Base-by-base conservation (phyloP, 1,284 basidiomycete species). In the Mycosarcoma maydis region DNA sequence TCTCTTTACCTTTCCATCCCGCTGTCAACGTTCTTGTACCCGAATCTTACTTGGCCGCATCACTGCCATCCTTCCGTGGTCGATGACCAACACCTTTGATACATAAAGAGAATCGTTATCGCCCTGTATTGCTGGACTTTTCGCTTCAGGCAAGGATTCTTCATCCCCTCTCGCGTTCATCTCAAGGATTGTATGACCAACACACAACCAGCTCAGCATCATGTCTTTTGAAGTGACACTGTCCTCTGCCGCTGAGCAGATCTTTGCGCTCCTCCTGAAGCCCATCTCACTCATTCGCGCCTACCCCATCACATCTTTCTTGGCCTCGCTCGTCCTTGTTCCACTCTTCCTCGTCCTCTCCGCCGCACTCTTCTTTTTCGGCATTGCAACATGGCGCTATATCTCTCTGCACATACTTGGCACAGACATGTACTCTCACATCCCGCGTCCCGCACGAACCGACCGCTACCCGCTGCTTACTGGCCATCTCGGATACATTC, bases 391-490 rank as follows among this genome's bases (percentile, higher is more conserved):
- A 22, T 65, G 46, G 33, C 61, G 55, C 27, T 54, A 48, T 36
- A 32, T 61, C 54, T 33, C 38, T 6, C 40, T 68, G 2, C 41
- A 69, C 39, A 29, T 70, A 13, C 38, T 62, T n/a, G 33, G 45
- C 40, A 57, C 49, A n/a, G 66, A 72, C 27, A 23, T 34, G n/a
- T 72, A 72, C 46, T n/a, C 48, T 6, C 44, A 72, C 45, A 36
- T 69, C 14, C 70, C 66, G 0, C 42, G 53, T 0, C 60, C 67
- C 2, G 22, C 16, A 2, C 54, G 60, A 6, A 51, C 60, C 19
- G 60, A 65, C 23, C 36, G 32, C 3, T 59, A 20, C 13, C 61
- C 52, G 4, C 56, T 65, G 3, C 24, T 69, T 19, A 64, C 58
- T 19, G 59, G 68, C 19, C 34, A 69, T 20, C 33, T 75, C n/a